Percentiles rank a stretch among this genome's conserved stretches.
Evolutionary conservation across 352 stramenopile species (phyloP).

Genomic region (Phytophthora pluvialis): DNA sequence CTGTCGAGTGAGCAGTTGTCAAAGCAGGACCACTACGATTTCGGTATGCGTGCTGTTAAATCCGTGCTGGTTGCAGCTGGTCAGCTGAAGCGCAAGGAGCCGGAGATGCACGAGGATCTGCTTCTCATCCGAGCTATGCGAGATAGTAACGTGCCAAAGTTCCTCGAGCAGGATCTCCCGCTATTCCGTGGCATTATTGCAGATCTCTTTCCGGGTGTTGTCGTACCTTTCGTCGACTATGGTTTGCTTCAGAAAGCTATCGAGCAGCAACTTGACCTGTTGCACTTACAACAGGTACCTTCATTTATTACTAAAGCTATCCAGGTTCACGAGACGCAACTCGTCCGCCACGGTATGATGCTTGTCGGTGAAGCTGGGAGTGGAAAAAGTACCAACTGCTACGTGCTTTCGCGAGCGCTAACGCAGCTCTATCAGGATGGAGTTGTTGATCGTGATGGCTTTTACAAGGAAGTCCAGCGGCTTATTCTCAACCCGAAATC

Average conservation of each 20-base stretch:
- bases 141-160: conserved; percentile 96
- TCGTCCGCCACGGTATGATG: conserved; percentile 96
- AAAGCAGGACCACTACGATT: conserved; percentile 96
- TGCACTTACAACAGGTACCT: conserved; percentile 85
- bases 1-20: conserved; percentile 94
- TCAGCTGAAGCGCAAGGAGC: conserved; percentile 94
- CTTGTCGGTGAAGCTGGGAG: conserved; percentile 91
- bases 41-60: conserved; percentile 94
- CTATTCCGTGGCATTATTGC: conserved; percentile 95
- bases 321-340: conserved; percentile 91
- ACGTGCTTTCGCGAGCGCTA: conserved; percentile 76
- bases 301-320: conserved; percentile 90
- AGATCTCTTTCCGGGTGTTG: conserved; percentile 94
- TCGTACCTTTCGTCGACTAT: conserved; percentile 95
- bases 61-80: conserved; percentile 94
- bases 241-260: conserved; percentile 90
- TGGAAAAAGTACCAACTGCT: conserved; percentile 89
- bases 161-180: conserved; percentile 94
- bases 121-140: conserved; percentile 96
- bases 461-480: conserved; percentile 88
- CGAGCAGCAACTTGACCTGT: conserved; percentile 75
- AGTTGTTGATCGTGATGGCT: conserved; percentile 84
- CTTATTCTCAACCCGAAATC: conserved; percentile 95
- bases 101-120: conserved; percentile 94
- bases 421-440: conserved; percentile 81